A percentile compares a stretch with the other conserved stretches of the same genome.
Evolutionary conservation across 2,329 filamentous ascomycete genomes (phyloP).

Genomic region (Trichoderma harzianum): DNA sequence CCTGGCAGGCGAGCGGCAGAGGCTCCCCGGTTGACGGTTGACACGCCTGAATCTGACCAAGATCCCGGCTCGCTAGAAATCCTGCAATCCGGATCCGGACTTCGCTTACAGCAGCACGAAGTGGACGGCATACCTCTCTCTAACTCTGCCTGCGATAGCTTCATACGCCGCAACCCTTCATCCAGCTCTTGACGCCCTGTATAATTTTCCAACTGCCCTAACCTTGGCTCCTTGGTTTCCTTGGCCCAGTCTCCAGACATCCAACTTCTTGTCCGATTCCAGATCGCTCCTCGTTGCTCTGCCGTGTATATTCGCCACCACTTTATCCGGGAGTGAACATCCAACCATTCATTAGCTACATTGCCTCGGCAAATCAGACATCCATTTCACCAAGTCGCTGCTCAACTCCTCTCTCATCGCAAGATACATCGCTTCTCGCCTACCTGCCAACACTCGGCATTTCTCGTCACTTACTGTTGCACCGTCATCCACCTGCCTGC

Average conservation of each 20-base stretch:
- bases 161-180: not conserved
- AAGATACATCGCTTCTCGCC: slow-evolving; percentile 8
- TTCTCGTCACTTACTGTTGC: slow-evolving; percentile 17
- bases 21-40: not conserved
- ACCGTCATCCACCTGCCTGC: slow-evolving; percentile 19
- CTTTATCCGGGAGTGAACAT: not conserved
- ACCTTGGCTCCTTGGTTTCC: not conserved
- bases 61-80: not conserved
- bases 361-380: slow-evolving; percentile 8
- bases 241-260: not conserved
- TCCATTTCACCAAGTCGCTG: not conserved
- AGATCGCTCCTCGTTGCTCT: not conserved
- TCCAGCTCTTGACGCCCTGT: not conserved
- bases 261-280: not conserved
- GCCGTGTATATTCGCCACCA: not conserved
- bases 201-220: not conserved
- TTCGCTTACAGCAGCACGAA: not conserved
- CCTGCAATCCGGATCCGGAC: not conserved
- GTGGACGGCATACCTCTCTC: not conserved
- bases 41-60: not conserved
- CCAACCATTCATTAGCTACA: not conserved
- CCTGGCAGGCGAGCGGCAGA: not conserved
- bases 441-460: slow-evolving; percentile 2
- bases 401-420: not conserved
- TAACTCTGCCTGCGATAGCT: not conserved